A percentile compares a stretch with the other conserved stretches of the same genome.
These are phyloP conservation scores for Lactarius evosmus DNA, from an alignment of 768 basidiomycete species.

Conservation along the genomic window DNA sequence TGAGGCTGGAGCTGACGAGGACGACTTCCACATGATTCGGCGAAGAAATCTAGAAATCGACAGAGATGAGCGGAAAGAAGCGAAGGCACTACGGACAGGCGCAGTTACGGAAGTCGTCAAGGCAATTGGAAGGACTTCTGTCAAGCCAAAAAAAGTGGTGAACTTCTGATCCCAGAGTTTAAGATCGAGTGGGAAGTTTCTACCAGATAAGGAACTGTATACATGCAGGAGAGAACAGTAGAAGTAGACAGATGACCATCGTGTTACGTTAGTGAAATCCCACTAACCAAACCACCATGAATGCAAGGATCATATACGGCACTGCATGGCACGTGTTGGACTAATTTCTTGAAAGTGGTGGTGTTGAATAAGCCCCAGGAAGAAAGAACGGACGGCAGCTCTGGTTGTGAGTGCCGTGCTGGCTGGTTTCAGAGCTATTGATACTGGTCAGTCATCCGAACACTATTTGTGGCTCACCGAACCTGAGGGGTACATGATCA, in stretches of 20 bases:
- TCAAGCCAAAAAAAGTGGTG: constrained; percentile 45
- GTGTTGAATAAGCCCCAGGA: constrained; percentile 47
- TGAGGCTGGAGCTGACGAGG: constrained; percentile 84
- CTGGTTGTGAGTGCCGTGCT: constrained; percentile 71
- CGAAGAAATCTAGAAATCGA: constrained; percentile 60
- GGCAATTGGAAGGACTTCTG: constrained; percentile 21
- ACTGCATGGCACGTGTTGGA: constrained; percentile 50
- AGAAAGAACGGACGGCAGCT: constrained; percentile 64
- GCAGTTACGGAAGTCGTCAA: constrained; percentile 42
- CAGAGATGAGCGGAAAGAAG: constrained; percentile 51
- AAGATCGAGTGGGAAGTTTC: too few species aligned
- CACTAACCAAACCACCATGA: constrained; percentile 26
- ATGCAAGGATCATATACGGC: constrained; percentile 54
- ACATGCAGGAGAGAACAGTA: too few species aligned
- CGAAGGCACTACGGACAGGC: constrained; percentile 45
- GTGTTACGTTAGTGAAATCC: too few species aligned
- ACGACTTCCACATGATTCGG: constrained; percentile 86
- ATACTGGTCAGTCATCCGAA: constrained; percentile 56
- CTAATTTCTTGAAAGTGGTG: not conserved
- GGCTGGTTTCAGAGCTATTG: constrained; percentile 76
- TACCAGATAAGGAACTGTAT: too few species aligned
- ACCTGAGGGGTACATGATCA: constrained; percentile 1
- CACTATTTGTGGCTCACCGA: not conserved
- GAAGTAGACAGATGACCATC: too few species aligned
- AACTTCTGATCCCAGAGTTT: constrained; percentile 40